Evolutionary conservation across 129 eudicot genomes (phyloP), one percentile per base, ranked within the genome.

Genomic region (Chrysanthemum seticuspe): DNA sequence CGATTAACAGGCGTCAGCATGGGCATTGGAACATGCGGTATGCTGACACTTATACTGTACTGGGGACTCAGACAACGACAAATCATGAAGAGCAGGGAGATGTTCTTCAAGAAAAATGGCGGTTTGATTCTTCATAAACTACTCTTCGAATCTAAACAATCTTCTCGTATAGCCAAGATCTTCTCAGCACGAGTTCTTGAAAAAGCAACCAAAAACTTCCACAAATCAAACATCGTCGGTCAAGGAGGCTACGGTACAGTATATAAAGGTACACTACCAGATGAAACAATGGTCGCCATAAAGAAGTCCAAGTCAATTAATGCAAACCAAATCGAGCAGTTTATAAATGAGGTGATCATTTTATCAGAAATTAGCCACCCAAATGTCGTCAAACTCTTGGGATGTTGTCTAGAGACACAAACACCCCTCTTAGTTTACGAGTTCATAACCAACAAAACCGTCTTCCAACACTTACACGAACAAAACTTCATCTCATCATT

Each of bases 341-440:
- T 76, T 49, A 67, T 76, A 47, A 76, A 76, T 16, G 80, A 76
- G 25, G 80, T 76, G 62, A 76, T 67, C 63, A 67, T 76, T 50
- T 15, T 67, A 6, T 57, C 74, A 12, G 68, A 58, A 47, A 76
- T 76, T 68, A 67, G 21, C 53, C 80, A 66, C 36, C 80, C 80
- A 48, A 58, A 76, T 59, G 68, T 76, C 2, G 74, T 67, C 51
- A 76, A 47, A 68, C 80, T 76, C 68, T 59, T 76, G 29, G 68
- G 74, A 15, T 76, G 80, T 67, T 76, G 80, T 10, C 31, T 76
- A 48, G 80, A 76, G 61, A 76, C 80, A 27, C 68, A 59, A 4
- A 58, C 74, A 5, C 80, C 80, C 1, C 68, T 76, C 14, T 40
- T 76, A 21, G 62, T 76, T 44, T 76, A 76, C 15, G 68, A 76